Conservation (phyloP, 192 early-diverging fungal genomes). For the Geranomyces variabilis region DNA sequence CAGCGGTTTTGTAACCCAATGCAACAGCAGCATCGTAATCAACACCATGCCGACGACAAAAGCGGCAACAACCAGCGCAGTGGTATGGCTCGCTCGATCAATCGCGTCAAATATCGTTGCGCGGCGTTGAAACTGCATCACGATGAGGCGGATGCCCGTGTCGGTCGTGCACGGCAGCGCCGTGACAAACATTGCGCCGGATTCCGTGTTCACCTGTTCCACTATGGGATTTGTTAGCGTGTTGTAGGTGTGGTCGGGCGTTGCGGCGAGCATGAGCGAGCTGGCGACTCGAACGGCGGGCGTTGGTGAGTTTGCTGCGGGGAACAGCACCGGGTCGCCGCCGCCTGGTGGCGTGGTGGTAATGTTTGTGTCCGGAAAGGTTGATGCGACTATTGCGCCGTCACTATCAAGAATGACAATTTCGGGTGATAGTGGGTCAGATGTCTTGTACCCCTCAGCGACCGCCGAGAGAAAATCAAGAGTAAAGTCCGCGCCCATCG, state of each 20-base stretch:
- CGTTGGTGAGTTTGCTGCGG: not conserved
- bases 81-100: not conserved
- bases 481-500: not conserved
- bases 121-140: not conserved
- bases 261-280: not conserved
- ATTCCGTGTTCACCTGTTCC: not conserved
- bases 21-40: not conserved
- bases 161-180: not conserved
- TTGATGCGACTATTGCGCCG: not conserved
- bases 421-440: not conserved
- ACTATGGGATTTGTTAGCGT: not conserved
- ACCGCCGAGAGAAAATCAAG: not conserved
- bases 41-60: not conserved
- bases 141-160: slow-evolving; percentile 3
- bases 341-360: not conserved
- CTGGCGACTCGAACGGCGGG: not conserved
- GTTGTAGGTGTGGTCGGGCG: not conserved
- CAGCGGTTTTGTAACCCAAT: slow-evolving; percentile 4
- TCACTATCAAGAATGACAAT: not conserved
- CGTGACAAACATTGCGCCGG: not conserved
- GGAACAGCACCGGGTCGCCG: not conserved
- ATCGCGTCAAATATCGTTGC: not conserved
- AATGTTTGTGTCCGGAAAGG: not conserved
- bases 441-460: not conserved
- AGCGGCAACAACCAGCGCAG: slow-evolving; percentile 1